phyloP scores from a whole-genome alignment of 495 filamentous ascomycete species.

The Hypomontagnella submonticulosa region DNA sequence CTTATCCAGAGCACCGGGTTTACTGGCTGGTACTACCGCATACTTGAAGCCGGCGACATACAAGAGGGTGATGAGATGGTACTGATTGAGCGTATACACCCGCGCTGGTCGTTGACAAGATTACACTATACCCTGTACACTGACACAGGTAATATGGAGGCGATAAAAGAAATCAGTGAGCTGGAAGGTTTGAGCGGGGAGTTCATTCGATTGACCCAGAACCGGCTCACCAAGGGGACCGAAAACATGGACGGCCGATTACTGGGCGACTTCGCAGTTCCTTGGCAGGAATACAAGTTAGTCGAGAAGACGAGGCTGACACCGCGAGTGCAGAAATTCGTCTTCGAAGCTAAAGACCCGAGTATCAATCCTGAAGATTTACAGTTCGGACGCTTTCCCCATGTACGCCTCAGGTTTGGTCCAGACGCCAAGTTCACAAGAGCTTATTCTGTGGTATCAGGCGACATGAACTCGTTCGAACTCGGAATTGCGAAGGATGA shows the following conservation, averaged over 20 bases:
- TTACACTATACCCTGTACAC: slow-evolving; percentile 55
- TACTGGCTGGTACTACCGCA: slow-evolving; percentile 60
- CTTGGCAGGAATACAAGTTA: slow-evolving; percentile 42
- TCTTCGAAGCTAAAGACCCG: slow-evolving; percentile 34
- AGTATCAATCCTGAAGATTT: slow-evolving; percentile 27
- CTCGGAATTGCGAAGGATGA: slow-evolving; percentile 54
- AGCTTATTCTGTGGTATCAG: slow-evolving; percentile 55
- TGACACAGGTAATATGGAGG: slow-evolving; percentile 50
- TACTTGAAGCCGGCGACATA: slow-evolving; percentile 53
- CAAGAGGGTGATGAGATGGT: slow-evolving; percentile 51
- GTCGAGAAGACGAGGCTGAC: slow-evolving; percentile 40
- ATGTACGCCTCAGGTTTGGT: slow-evolving; percentile 45
- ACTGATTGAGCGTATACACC: slow-evolving; percentile 52
- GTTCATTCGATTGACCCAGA: slow-evolving; percentile 39
- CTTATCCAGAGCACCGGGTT: slow-evolving; percentile 52
- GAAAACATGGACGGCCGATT: slow-evolving; percentile 43
- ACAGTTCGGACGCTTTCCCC: slow-evolving; percentile 40
- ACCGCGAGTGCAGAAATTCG: slow-evolving; percentile 40
- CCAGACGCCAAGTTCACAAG: slow-evolving; percentile 42
- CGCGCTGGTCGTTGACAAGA: slow-evolving; percentile 55
- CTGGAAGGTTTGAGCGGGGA: slow-evolving; percentile 53
- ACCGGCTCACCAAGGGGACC: slow-evolving; percentile 36
- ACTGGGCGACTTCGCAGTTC: slow-evolving; percentile 34
- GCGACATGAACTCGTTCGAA: slow-evolving; percentile 48
- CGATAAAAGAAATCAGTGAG: slow-evolving; percentile 47